phyloP scores from a whole-genome alignment of 2,329 filamentous ascomycete species.

The Saccharata proteae region DNA sequence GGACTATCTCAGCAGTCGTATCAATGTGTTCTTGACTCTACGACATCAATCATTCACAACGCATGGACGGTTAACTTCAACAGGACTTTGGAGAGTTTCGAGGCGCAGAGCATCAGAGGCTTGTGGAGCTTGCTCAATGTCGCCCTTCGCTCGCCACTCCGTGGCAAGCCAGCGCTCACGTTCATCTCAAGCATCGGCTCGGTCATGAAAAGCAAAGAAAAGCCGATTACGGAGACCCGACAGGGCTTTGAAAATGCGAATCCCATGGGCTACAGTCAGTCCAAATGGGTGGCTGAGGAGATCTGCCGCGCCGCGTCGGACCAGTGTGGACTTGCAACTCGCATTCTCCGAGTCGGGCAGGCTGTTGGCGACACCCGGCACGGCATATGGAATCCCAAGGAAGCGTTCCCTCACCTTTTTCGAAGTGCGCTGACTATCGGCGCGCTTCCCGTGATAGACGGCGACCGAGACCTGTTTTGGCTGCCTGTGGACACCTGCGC shows the following conservation, averaged over 20 bases:
- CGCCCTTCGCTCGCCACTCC: conserved; percentile 11
- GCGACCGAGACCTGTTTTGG: conserved; percentile 11
- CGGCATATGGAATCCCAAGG: conserved; percentile 38
- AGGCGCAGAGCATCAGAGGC: conserved; percentile 25
- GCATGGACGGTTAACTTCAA: conserved; percentile 48
- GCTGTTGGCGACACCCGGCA: conserved; percentile 35
- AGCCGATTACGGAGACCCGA: not conserved
- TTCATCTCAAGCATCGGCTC: conserved; percentile 8
- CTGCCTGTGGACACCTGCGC: conserved; percentile 6
- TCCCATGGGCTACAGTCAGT: conserved; percentile 9
- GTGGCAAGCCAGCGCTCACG: not conserved
- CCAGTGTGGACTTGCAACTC: conserved; percentile 13
- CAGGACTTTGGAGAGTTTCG: conserved; percentile 35
- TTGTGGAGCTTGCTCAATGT: conserved; percentile 29
- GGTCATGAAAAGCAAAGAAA: not conserved
- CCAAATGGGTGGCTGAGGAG: conserved; percentile 44
- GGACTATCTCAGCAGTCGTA: conserved; percentile 22
- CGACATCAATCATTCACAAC: conserved; percentile 37
- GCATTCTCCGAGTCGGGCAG: conserved; percentile 24
- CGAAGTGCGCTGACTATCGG: conserved; percentile 34
- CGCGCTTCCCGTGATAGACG: conserved; percentile 33
- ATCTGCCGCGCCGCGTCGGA: conserved; percentile 34
- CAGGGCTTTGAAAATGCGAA: not conserved
- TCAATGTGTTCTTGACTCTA: conserved; percentile 9
- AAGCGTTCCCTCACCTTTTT: conserved; percentile 39